These are phyloP conservation scores for Toxicodendron radicans DNA, from an alignment of 345 rosid species.

Conservation along the genomic window DNA sequence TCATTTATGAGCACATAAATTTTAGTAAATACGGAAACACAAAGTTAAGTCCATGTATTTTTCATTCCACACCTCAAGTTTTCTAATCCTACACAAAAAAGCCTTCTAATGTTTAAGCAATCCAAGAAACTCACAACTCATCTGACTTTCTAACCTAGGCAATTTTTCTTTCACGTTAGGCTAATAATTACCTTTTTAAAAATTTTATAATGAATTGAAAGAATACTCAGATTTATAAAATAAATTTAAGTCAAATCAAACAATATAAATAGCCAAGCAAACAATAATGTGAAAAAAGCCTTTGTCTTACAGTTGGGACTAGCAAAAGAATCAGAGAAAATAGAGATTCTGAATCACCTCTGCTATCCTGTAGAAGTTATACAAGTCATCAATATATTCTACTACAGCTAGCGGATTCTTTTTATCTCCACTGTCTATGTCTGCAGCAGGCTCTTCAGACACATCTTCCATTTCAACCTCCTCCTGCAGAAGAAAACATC, in stretches of 20 bases:
- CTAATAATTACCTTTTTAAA: no score
- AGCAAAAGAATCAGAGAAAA: not conserved
- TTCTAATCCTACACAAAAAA: not conserved
- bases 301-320: not conserved
- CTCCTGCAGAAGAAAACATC: constrained; percentile 40
- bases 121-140: not conserved
- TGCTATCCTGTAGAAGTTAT: constrained; percentile 62
- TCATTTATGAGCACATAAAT: not conserved
- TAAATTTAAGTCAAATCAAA: not conserved
- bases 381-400: constrained; percentile 77
- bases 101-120: not conserved
- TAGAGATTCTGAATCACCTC: constrained; percentile 50
- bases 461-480: constrained; percentile 90
- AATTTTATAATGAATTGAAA: no score
- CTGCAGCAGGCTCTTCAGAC: constrained; percentile 49
- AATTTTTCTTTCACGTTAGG: no score
- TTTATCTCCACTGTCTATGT: constrained; percentile 74
- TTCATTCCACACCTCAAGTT: not conserved
- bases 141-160: not conserved
- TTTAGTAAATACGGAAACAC: not conserved
- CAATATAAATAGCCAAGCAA: not conserved
- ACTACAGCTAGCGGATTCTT: constrained; percentile 73
- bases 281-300: not conserved
- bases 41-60: not conserved
- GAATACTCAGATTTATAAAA: no score